phyloP scores from a whole-genome alignment of 2,329 filamentous ascomycete species.

The Trichoderma sp. region DNA sequence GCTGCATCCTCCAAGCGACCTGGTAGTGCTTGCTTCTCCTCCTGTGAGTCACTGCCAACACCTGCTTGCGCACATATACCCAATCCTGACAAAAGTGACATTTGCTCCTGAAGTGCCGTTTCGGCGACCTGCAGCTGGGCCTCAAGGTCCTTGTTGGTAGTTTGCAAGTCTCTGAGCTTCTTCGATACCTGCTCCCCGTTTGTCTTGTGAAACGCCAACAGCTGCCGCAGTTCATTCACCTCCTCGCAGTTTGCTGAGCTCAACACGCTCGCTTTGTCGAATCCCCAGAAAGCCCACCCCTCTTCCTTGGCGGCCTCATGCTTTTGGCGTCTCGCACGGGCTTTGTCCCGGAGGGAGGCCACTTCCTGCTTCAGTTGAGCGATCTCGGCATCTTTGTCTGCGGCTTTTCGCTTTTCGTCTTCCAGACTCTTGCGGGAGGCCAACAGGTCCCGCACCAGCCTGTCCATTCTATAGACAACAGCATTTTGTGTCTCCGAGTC shows the following conservation, averaged over 20 bases:
- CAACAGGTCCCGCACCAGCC: not conserved
- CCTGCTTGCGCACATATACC: not conserved
- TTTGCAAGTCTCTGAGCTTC: slow-evolving; percentile 2
- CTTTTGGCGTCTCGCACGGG: not conserved
- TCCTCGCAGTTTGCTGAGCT: not conserved
- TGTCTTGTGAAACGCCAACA: slow-evolving; percentile 11
- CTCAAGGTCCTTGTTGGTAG: slow-evolving; percentile 1
- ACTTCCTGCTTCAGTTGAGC: not conserved
- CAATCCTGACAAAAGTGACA: not conserved
- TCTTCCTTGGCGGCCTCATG: not conserved
- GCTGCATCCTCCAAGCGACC: not conserved
- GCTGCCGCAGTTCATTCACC: not conserved
- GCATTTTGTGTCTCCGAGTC: not conserved
- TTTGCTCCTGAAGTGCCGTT: not conserved
- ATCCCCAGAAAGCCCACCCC: not conserved
- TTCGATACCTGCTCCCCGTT: slow-evolving; percentile 14
- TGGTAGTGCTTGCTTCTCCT: not conserved
- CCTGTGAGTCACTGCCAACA: not conserved
- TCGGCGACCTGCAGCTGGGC: not conserved
- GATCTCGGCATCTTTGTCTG: not conserved
- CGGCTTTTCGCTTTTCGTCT: not conserved
- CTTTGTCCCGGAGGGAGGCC: not conserved
- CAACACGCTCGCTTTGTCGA: not conserved
- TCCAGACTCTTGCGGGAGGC: not conserved
- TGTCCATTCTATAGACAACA: not conserved